Evolutionary conservation across 352 stramenopile species (phyloP), one percentile per base, ranked within the genome.

Genomic region (Chrysophaeum taylorii): DNA sequence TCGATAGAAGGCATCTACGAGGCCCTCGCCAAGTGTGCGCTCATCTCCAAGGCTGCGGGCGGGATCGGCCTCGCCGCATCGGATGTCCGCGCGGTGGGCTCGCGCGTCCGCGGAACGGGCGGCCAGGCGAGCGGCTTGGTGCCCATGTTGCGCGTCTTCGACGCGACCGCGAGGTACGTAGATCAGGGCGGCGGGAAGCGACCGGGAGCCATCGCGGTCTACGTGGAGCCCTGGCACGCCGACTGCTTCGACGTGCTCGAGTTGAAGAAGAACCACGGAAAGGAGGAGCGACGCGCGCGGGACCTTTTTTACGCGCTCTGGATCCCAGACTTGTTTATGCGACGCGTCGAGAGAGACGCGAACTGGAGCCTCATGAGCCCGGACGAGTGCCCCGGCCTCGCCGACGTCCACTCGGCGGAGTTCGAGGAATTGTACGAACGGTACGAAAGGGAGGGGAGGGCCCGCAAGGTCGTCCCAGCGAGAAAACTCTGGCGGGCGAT

Each of bases 301-400:
- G 94, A 98, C 77, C 82, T 98, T 29, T 98, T 98, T 76, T 98
- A 98, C 76, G 94, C 90, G 18, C 81, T 98, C 9, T 98, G 94
- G 94, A 89, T 98, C 37, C 91, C 92, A 0, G 94, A 98, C 84
- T 80, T 98, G n/a, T 99, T 99, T 78, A 99, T 99, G 94, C 89
- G 96, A 81, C 82, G 94, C 25, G 94, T 99, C 21, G 85, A 98
- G 75, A 80, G 85, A 15, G 93, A 97, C 82, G 92, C 86, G 61
- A 81, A 94, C 42, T 99, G 94, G 94, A 96, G 86, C 74, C 78
- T 98, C 5, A 97, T 98, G 81, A 98, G 94, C 75, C 94, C 94
- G 0, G 89, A 97, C 72, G 85, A 95, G 76, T 92, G 89, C 29
- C 90, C 89, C 0, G 92, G 91, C 15, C 82, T 99, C 2, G 83